These are phyloP conservation scores for Mariannaea elegans DNA, from an alignment of 2,329 filamentous ascomycete species.

Conservation along the genomic window DNA sequence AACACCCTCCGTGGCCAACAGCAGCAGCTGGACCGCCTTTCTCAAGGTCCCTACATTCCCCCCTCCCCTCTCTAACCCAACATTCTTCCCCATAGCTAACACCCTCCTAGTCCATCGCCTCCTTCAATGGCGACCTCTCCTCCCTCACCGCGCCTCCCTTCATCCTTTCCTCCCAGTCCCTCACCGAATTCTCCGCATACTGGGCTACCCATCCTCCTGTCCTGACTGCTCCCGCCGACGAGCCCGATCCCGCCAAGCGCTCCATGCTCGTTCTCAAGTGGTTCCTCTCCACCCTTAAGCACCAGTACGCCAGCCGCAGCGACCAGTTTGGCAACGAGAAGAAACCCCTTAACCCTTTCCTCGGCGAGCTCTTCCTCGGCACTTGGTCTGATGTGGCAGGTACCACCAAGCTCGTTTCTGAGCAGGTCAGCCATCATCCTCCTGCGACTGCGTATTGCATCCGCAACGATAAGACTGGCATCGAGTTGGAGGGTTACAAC, in stretches of 20 bases:
- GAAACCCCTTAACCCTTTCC: conserved; percentile 96
- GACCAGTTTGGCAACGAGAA: conserved; percentile 90
- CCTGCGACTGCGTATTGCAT: conserved; percentile 95
- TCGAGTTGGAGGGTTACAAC: conserved; percentile 87
- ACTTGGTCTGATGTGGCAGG: conserved; percentile 87
- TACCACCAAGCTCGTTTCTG: conserved; percentile 85
- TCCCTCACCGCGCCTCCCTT: conserved; percentile 85
- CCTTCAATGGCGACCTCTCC: conserved; percentile 83
- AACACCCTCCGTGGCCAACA: conserved; percentile 48
- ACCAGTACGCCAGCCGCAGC: conserved; percentile 79
- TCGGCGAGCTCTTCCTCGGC: conserved; percentile 93
- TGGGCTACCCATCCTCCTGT: conserved; percentile 82
- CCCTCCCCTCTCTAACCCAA: neutral
- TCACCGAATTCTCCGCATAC: conserved; percentile 84
- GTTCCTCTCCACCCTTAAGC: conserved; percentile 93
- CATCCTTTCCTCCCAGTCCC: conserved; percentile 79
- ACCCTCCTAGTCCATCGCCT: conserved; percentile 72
- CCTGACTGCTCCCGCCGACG: conserved; percentile 82
- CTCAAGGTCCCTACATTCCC: conserved; percentile 54
- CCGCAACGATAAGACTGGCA: conserved; percentile 83
- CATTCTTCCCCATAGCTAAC: neutral
- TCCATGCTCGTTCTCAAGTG: conserved; percentile 91
- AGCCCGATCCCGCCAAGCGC: conserved; percentile 82
- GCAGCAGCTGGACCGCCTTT: conserved; percentile 61
- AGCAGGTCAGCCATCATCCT: conserved; percentile 95